A percentile compares a stretch with the other conserved stretches of the same genome.
Evolutionary conservation across 768 basidiomycete species (phyloP).

Genomic region (Lactifluus pinguis): DNA sequence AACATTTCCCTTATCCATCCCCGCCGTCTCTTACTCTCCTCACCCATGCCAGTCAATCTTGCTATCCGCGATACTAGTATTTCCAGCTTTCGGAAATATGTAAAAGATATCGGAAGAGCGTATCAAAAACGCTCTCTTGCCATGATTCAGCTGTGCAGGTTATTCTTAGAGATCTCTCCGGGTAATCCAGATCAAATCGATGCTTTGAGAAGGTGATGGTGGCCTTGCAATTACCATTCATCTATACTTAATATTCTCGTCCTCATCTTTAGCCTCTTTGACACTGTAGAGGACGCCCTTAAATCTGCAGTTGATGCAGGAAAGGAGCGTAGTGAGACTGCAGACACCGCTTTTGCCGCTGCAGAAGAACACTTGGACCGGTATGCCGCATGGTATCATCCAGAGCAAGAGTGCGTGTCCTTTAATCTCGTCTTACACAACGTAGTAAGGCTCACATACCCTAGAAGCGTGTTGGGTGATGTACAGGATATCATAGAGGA

Average conservation of each 20-base stretch:
- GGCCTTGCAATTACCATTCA: background rate
- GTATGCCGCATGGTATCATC: conserved; percentile 7
- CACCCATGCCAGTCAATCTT: conserved; percentile 9
- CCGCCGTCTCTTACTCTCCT: background rate
- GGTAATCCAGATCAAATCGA: conserved; percentile 15
- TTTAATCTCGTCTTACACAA: background rate
- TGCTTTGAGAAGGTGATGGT: conserved; percentile 10
- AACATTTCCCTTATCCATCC: conserved; percentile 1
- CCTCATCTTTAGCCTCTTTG: conserved; percentile 8
- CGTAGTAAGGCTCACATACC: background rate
- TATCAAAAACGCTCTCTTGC: conserved; percentile 16
- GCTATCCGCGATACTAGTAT: background rate
- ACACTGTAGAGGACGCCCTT: conserved; percentile 11
- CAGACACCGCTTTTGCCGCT: conserved; percentile 9
- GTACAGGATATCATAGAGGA: conserved; percentile 16
- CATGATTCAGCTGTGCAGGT: conserved; percentile 15
- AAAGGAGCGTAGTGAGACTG: conserved; percentile 5
- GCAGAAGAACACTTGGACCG: conserved; percentile 12
- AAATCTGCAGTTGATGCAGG: conserved; percentile 10
- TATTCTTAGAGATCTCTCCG: conserved; percentile 13
- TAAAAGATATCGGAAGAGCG: conserved; percentile 13
- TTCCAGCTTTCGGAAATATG: conserved; percentile 13
- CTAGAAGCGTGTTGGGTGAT: conserved; percentile 10
- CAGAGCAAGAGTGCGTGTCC: conserved; percentile 8
- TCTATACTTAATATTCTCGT: background rate